Evolutionary conservation across 805 yeast species (phyloP), one percentile per base, ranked within the genome.

Genomic region (Candida lessepsii): DNA sequence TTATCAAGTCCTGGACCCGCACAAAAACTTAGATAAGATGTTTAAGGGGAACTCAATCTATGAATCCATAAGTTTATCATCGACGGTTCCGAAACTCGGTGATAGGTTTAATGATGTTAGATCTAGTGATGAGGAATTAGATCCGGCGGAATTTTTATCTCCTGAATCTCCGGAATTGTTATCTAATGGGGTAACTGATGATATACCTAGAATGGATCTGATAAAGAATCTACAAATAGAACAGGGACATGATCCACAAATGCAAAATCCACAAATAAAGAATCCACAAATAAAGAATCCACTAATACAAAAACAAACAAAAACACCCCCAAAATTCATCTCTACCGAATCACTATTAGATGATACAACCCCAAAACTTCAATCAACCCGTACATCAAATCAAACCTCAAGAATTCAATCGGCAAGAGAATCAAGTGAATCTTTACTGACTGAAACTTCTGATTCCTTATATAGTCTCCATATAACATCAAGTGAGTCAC

Each of bases 91-190:
- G 6, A 21, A 16, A 24, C 9, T 11, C 15, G 18, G 17, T 13
- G 16, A 9, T 16, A 16, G 13, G 24, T 6, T 15, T 17, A 4
- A 4, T n/a, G 24, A 32, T 15, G 14, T 3, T 16, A 21, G 18
- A 27, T 20, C 35, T 8, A 20, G 35, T 21, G 48, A 45, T 14
- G 55, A 51, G 24, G 61, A 56, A 8, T 38, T 55, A n/a, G 60
- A 56, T 46, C 63, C 60, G 2, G 41, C 51, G 1, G 60, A 53
- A 28, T 58, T 58, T 29, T 27, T 57, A 17, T 49, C 54, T 1
- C 48, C 50, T 2, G 49, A 47, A 15, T 41, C 49, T 10, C 54
- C 54, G 8, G 27, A 29, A 18, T 20, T 26, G 10, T 15, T 24
- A 13, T 18, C 23, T 7, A 29, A 36, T 15, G 15, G 11, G n/a